Conservation (phyloP, 305 asterid genomes). For the Fraxinus latifolia region DNA sequence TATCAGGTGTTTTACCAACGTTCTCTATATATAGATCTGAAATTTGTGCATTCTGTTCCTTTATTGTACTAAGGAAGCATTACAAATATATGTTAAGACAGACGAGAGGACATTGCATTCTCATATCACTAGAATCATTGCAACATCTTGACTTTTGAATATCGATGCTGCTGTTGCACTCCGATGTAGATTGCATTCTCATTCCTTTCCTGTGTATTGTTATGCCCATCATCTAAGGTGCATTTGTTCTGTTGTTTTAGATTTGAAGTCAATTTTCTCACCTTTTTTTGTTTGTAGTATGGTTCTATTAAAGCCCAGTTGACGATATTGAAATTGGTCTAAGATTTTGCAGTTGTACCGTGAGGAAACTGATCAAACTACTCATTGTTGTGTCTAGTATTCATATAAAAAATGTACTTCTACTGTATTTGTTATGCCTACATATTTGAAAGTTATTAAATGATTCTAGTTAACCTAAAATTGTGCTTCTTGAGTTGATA, state of each 20-base stretch:
- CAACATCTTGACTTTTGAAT: not conserved
- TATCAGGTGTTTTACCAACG: not conserved
- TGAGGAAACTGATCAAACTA: not conserved
- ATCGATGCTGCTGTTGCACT: not conserved
- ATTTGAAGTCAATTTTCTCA: not conserved
- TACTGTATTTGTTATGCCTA: not conserved
- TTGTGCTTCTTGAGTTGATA: not conserved
- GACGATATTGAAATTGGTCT: not conserved
- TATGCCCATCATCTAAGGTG: not conserved
- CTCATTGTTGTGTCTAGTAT: not conserved
- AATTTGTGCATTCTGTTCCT: not conserved
- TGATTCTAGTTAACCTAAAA: not conserved
- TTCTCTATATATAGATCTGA: not conserved
- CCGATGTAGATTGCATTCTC: not conserved
- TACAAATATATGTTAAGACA: not conserved
- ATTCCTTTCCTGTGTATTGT: not conserved
- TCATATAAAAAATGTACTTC: not conserved
- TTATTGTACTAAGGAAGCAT: not conserved
- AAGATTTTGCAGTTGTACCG: not conserved
- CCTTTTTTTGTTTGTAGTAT: not conserved
- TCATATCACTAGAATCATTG: not conserved
- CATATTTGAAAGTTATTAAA: not conserved
- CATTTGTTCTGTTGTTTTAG: not conserved
- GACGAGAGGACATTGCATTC: not conserved
- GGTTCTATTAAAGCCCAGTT: not conserved